A percentile compares a stretch with the other conserved stretches of the same genome.
Conservation (phyloP, 495 filamentous ascomycete genomes). For the Oidiodendron maius region DNA sequence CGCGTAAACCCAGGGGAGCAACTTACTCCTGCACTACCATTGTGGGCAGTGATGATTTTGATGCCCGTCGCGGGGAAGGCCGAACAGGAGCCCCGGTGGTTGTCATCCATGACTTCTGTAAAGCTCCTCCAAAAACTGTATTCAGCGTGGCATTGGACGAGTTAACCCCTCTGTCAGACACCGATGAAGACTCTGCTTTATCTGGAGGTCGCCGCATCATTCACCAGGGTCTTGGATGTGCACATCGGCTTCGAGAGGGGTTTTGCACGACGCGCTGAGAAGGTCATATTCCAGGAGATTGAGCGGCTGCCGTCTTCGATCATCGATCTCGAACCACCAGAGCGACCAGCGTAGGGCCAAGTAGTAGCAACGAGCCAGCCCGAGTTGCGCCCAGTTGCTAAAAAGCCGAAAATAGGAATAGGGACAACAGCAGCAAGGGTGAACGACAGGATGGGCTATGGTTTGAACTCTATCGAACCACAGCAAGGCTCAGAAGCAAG, state of each 20-base stretch:
- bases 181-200: constrained; percentile 9
- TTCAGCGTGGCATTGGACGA: constrained; percentile 65
- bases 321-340: too few species aligned
- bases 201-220: constrained; percentile 24
- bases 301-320: too few species aligned
- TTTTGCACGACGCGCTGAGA: not conserved
- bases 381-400: too few species aligned
- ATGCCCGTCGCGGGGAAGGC: constrained; percentile 30
- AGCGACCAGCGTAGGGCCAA: too few species aligned
- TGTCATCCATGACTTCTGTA: constrained; percentile 64
- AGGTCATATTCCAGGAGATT: not conserved
- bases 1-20: not conserved
- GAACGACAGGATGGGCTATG: too few species aligned
- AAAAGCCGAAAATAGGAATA: too few species aligned
- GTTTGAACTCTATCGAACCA: too few species aligned
- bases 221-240: constrained; percentile 1
- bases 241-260: constrained; percentile 2
- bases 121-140: constrained; percentile 54
- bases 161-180: constrained; percentile 40
- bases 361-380: too few species aligned
- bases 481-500: too few species aligned
- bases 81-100: constrained; percentile 29
- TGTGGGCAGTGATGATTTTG: constrained; percentile 1
- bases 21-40: constrained; percentile 11
- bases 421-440: too few species aligned